Conservation (phyloP, 164 flowering plant species). For the Magnolia sinica region DNA sequence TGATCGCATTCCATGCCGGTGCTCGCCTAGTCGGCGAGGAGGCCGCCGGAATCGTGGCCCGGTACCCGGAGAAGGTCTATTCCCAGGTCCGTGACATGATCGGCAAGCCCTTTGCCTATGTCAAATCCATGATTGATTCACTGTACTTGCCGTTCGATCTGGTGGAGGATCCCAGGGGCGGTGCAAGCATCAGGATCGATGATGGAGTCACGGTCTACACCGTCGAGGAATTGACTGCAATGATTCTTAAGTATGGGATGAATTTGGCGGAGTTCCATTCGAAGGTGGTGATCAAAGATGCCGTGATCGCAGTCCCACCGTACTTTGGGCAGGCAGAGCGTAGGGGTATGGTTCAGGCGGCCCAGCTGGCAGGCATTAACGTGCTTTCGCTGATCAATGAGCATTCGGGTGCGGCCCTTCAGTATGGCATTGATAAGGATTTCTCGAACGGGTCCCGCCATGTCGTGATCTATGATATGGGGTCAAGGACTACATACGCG, state of each 20-base stretch:
- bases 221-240: slow-evolving; percentile 74
- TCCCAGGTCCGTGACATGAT: slow-evolving; percentile 64
- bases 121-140: slow-evolving; percentile 33
- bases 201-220: slow-evolving; percentile 47
- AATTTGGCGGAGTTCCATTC: slow-evolving; percentile 75
- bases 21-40: slow-evolving; percentile 77
- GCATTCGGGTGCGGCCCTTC: slow-evolving; percentile 91
- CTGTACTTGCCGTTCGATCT: slow-evolving; percentile 61
- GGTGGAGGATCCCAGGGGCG: slow-evolving; percentile 65
- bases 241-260: slow-evolving; percentile 60
- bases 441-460: slow-evolving; percentile 82
- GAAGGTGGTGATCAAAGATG: slow-evolving; percentile 61
- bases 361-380: slow-evolving; percentile 81
- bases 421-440: slow-evolving; percentile 98
- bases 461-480: slow-evolving; percentile 91
- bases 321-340: slow-evolving; percentile 93
- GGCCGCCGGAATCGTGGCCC: slow-evolving; percentile 72
- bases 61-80: slow-evolving; percentile 78
- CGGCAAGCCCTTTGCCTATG: slow-evolving; percentile 49
- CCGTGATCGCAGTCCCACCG: slow-evolving; percentile 80
- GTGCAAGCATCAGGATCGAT: slow-evolving; percentile 44
- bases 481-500: slow-evolving; percentile 84
- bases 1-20: slow-evolving; percentile 68
- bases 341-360: slow-evolving; percentile 68
- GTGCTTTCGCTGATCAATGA: slow-evolving; percentile 80